Evolutionary conservation across 2,329 filamentous ascomycete genomes (phyloP).

Genomic region (Dothistroma septosporum): DNA sequence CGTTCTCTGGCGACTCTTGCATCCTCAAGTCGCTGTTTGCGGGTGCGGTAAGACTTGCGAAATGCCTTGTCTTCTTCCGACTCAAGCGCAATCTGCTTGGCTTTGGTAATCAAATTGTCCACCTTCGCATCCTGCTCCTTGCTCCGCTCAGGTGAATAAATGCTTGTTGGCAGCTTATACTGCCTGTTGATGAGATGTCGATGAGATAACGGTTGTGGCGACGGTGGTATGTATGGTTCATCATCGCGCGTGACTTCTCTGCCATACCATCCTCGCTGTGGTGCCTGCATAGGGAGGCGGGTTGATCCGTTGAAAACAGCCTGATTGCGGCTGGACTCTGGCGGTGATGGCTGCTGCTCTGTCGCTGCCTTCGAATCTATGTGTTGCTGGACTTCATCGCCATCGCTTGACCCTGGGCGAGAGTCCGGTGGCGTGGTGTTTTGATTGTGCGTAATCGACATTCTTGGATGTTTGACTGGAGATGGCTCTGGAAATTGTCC

Average conservation of each 20-base stretch:
- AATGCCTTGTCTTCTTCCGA: slow-evolving; percentile 11
- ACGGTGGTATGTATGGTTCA: not conserved
- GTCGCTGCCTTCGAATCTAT: not conserved
- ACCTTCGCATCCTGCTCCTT: slow-evolving; percentile 10
- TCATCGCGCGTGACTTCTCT: not conserved
- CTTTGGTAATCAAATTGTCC: slow-evolving; percentile 11
- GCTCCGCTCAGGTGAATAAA: not conserved
- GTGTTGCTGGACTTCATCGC: not conserved
- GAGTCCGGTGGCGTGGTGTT: slow-evolving; percentile 17
- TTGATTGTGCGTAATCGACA: not conserved
- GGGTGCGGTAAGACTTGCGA: slow-evolving; percentile 11
- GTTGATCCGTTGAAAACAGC: not conserved
- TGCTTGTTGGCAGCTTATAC: not conserved
- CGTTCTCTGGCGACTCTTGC: not conserved
- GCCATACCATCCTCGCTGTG: not conserved
- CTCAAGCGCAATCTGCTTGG: slow-evolving; percentile 14
- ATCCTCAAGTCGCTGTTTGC: slow-evolving; percentile 7
- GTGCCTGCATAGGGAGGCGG: not conserved
- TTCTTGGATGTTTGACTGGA: not conserved
- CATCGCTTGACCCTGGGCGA: slow-evolving; percentile 9
- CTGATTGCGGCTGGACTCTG: not conserved
- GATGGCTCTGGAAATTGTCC: not conserved
- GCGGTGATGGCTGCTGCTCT: not conserved
- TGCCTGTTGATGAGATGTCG: not conserved
- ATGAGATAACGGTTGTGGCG: not conserved